Evolutionary conservation across 345 rosid species (phyloP).

Genomic region (Citrus sp.): DNA sequence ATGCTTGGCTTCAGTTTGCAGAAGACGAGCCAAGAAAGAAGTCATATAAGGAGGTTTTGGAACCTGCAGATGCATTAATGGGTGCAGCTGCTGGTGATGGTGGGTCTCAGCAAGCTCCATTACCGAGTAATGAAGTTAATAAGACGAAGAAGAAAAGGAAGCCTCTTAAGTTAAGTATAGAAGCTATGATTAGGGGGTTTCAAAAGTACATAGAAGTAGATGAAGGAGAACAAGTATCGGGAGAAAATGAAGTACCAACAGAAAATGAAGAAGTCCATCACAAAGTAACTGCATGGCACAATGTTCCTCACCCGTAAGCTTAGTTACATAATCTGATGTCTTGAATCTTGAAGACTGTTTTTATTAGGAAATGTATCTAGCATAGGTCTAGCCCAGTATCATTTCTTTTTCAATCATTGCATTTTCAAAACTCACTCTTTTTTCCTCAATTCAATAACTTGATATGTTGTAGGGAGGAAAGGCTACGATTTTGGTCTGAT

Average conservation of each 20-base stretch:
- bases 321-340: slow-evolving; percentile 19
- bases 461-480: slow-evolving; percentile 68
- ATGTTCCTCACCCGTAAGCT: slow-evolving; percentile 83
- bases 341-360: not conserved
- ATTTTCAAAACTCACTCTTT: not conserved
- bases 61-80: slow-evolving; percentile 43
- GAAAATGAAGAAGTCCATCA: slow-evolving; percentile 44
- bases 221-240: slow-evolving; percentile 12
- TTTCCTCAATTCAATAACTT: slow-evolving; percentile 15
- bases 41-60: slow-evolving; percentile 22
- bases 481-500: slow-evolving; percentile 94
- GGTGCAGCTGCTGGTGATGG: slow-evolving; percentile 54
- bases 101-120: slow-evolving; percentile 43
- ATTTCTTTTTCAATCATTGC: not conserved
- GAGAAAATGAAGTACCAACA: slow-evolving; percentile 13
- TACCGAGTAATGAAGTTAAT: slow-evolving; percentile 17
- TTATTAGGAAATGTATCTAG: not conserved
- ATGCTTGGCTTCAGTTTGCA: slow-evolving; percentile 94
- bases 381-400: not conserved
- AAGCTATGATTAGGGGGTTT: slow-evolving; percentile 86
- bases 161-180: slow-evolving; percentile 66
- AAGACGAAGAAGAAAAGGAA: slow-evolving; percentile 36
- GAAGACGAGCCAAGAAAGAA: slow-evolving; percentile 48
- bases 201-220: slow-evolving; percentile 49
- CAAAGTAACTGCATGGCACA: slow-evolving; percentile 96